These are phyloP conservation scores for Epichloe glyceriae DNA, from an alignment of 2,329 filamentous ascomycete genomes.

Conservation along the genomic window DNA sequence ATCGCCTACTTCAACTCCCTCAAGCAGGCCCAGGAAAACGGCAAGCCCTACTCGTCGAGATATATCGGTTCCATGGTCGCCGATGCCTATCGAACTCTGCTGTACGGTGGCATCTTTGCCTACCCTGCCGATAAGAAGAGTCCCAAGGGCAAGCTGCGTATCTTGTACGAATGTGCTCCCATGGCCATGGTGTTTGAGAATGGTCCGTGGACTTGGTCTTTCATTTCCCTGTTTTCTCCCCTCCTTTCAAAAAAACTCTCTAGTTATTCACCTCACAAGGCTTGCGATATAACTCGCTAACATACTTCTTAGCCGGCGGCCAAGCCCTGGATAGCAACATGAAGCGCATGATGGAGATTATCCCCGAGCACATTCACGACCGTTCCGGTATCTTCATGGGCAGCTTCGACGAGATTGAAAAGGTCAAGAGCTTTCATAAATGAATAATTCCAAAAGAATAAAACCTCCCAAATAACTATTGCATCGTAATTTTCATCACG, in stretches of 20 bases:
- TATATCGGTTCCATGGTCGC: constrained; percentile 99
- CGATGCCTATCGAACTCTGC: constrained; percentile 86
- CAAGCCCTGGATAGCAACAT: constrained; percentile 86
- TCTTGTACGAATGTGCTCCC: constrained; percentile 94
- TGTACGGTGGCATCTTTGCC: constrained; percentile 95
- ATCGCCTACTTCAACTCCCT: constrained; percentile 81
- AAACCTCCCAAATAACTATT: neutral
- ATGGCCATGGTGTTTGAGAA: constrained; percentile 99
- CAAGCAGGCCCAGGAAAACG: constrained; percentile 61
- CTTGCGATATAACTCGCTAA: constrained; percentile 13
- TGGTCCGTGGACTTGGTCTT: constrained; percentile 44
- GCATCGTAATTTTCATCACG: neutral
- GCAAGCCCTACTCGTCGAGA: constrained; percentile 85
- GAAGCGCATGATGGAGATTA: constrained; percentile 77
- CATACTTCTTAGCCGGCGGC: constrained; percentile 55
- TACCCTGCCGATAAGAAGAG: constrained; percentile 98
- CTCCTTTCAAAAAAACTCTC: no score
- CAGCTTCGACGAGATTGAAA: constrained; percentile 88
- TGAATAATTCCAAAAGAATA: constrained; percentile 15
- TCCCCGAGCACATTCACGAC: constrained; percentile 90
- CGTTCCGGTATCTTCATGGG: constrained; percentile 92
- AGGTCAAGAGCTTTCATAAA: constrained; percentile 72
- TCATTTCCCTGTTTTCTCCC: neutral
- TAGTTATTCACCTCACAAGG: no score
- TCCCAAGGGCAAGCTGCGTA: constrained; percentile 93